Conservation (phyloP, 345 rosid genomes). For the Noccaea bulbosa region DNA sequence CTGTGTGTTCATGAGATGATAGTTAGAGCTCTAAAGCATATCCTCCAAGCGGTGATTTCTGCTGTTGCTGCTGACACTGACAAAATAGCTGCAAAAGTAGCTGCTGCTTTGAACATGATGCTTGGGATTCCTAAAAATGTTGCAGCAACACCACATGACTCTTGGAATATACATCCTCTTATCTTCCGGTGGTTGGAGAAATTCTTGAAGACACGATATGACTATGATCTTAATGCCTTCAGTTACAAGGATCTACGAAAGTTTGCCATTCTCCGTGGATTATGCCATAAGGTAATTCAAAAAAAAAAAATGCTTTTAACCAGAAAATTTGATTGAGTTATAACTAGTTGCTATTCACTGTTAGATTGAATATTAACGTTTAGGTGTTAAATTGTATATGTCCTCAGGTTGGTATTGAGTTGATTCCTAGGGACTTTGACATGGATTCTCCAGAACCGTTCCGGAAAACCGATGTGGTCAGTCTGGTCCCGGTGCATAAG, state of each 20-base stretch:
- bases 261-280: constrained; percentile 86
- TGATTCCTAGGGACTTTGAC: constrained; percentile 95
- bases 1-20: constrained; percentile 98
- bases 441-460: constrained; percentile 94
- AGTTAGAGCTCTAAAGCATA: constrained; percentile 90
- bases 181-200: constrained; percentile 90
- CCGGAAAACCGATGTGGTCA: constrained; percentile 75
- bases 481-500: constrained; percentile 97
- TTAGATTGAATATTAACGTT: constrained; percentile 2
- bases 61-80: constrained; percentile 57
- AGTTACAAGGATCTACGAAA: constrained; percentile 87
- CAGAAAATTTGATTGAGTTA: neutral
- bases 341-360: constrained; percentile 1
- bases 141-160: constrained; percentile 48
- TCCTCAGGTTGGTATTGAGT: constrained; percentile 89
- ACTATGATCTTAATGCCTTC: constrained; percentile 78
- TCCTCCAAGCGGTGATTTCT: constrained; percentile 90
- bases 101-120: constrained; percentile 91
- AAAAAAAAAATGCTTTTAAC: constrained; percentile 10
- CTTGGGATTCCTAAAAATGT: constrained; percentile 71
- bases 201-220: constrained; percentile 88
- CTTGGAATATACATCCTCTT: constrained; percentile 64
- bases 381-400: constrained; percentile 14
- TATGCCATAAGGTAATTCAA: constrained; percentile 87
- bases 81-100: constrained; percentile 69